Base-by-base conservation (phyloP, 176 grass and related monocot species). In the Tillandsia leiboldiana region DNA sequence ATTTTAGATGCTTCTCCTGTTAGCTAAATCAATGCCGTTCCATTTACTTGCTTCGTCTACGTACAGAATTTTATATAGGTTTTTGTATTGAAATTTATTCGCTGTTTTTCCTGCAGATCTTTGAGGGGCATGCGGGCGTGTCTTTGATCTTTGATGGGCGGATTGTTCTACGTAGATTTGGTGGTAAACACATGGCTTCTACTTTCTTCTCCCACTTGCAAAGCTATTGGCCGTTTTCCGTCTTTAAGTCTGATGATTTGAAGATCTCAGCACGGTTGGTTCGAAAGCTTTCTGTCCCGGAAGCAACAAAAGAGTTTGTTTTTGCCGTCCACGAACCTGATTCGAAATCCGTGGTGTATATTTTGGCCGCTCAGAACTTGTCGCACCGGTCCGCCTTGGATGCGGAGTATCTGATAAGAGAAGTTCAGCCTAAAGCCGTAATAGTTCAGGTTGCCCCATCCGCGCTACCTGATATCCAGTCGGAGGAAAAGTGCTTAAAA, bases 251-350 rank as follows among this genome's bases (percentile, higher is more conserved):
- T 73, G 89, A 90, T 77, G 89, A 97, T 79, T 78, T 97, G 62
- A 58, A 58, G 29, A 74, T 86, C 47, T 97, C 93, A 9, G 74
- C 80, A 49, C 81, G 78, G 74, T 70, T 87, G 72, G 61, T 97
- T 68, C 65, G 68, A 3, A 49, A 29, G 59, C 86, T 97, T 70
- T 76, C 93, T 10, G 66, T 97, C 8, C 89, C 93, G 14, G 93
- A 92, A 56, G 79, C 85, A 77, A 87, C 93, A 29, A 92, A 92
- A 72, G 89, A 97, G 74, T 97, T 97, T 77, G 89, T 97, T 33
- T 57, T 97, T 56, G 93, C 93, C 62, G 52, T 92, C 15, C 76
- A 75, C 51, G 93, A 92, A 63, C 81, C 89, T 10, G 84, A 71
- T 15, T 80, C 85, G n/a, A 51, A 69, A 51, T 49, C 76, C 49